Evolutionary conservation across 345 rosid species (phyloP).

Genomic region (Dimocarpus longan): DNA sequence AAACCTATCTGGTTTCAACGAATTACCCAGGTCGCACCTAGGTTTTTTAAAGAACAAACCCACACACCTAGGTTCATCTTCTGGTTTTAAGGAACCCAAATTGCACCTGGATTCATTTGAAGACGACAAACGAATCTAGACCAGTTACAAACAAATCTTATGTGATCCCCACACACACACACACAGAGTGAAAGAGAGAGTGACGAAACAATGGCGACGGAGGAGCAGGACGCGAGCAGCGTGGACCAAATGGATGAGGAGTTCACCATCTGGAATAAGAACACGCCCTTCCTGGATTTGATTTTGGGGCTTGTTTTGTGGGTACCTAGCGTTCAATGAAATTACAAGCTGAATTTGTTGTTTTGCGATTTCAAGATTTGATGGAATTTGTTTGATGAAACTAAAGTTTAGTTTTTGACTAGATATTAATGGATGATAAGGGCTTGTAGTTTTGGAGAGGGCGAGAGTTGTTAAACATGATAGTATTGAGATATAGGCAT

Average conservation of each 20-base stretch:
- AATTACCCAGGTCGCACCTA: too few species aligned
- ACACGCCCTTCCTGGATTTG: constrained; percentile 63
- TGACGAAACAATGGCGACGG: constrained; percentile 42
- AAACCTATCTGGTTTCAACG: too few species aligned
- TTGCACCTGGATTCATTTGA: too few species aligned
- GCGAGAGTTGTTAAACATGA: not conserved
- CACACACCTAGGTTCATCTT: too few species aligned
- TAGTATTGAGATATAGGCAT: not conserved
- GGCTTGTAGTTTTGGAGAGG: not conserved
- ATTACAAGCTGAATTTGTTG: constrained; percentile 12
- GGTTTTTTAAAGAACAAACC: too few species aligned
- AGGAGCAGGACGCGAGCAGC: constrained; percentile 38
- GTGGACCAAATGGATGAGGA: constrained; percentile 77
- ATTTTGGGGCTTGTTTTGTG: not conserved
- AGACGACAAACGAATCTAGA: too few species aligned
- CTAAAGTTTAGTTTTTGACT: not conserved
- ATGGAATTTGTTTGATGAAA: not conserved
- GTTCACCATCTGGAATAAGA: constrained; percentile 85
- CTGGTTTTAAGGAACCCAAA: too few species aligned
- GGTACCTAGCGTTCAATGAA: constrained; percentile 23
- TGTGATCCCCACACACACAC: not conserved
- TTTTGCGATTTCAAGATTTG: not conserved
- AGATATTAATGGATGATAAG: not conserved
- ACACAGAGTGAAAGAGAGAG: too few species aligned
- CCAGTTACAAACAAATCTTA: too few species aligned